Conservation (phyloP, 495 filamentous ascomycete species). For the Monascus purpureus region DNA sequence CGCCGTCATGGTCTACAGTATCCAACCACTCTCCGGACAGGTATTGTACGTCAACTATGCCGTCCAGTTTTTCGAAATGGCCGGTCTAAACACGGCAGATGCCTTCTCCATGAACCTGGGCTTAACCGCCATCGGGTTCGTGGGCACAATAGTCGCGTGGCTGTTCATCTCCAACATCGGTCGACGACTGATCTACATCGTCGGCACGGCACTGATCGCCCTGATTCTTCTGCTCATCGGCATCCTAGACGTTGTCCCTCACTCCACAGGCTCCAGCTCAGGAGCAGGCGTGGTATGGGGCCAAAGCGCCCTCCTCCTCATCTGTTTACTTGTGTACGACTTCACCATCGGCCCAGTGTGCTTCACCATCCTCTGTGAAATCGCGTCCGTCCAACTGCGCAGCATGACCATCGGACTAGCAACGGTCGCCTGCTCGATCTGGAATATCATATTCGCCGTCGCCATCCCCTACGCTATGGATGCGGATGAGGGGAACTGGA, state of each 20-base stretch:
- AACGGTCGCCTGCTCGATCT: slow-evolving; percentile 40
- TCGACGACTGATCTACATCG: slow-evolving; percentile 42
- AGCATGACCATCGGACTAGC: slow-evolving; percentile 51
- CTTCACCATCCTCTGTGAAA: slow-evolving; percentile 49
- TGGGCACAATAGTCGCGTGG: slow-evolving; percentile 53
- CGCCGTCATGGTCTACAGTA: slow-evolving; percentile 32
- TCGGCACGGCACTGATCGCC: slow-evolving; percentile 31
- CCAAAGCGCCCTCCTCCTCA: slow-evolving; percentile 42
- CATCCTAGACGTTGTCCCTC: slow-evolving; percentile 38
- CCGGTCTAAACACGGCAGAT: slow-evolving; percentile 40
- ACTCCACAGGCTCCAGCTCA: slow-evolving; percentile 22
- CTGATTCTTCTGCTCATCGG: slow-evolving; percentile 46
- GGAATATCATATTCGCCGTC: slow-evolving; percentile 48
- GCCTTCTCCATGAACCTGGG: slow-evolving; percentile 55
- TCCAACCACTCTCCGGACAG: slow-evolving; percentile 28
- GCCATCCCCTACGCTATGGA: slow-evolving; percentile 57
- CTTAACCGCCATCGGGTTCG: slow-evolving; percentile 49
- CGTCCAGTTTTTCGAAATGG: slow-evolving; percentile 40
- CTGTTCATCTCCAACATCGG: slow-evolving; percentile 45
- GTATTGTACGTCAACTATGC: slow-evolving; percentile 19
- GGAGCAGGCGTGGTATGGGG: too few relatives aligned
- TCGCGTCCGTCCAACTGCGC: slow-evolving; percentile 42
- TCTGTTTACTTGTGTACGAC: slow-evolving; percentile 44
- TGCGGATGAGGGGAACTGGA: slow-evolving; percentile 43
- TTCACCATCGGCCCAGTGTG: slow-evolving; percentile 48